Conservation (phyloP, 23 red algal species). For the Pyropia haitanensis region DNA sequence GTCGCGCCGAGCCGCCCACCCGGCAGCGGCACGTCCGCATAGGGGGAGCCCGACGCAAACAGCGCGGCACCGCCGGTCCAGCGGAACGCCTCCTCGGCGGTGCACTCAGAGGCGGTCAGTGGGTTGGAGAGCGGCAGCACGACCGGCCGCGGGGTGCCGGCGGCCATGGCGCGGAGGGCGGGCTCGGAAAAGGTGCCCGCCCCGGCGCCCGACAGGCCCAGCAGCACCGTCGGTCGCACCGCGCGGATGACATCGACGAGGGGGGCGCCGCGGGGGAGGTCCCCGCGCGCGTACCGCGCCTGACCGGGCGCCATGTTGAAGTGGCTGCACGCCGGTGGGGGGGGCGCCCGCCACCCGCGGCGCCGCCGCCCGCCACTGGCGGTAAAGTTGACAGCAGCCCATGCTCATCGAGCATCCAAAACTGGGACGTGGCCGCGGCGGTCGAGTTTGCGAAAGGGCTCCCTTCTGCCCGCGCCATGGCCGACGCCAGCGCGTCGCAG, state of each 20-base stretch:
- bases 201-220: constrained; percentile 79
- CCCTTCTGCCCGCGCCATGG: constrained; percentile 32
- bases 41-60: constrained; percentile 91
- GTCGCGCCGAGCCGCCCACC: constrained; percentile 25
- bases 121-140: constrained; percentile 96
- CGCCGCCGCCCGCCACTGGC: not conserved
- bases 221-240: constrained; percentile 71
- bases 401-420: constrained; percentile 55
- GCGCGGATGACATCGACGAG: constrained; percentile 45
- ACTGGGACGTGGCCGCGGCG: constrained; percentile 18
- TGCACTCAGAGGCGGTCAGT: constrained; percentile 71
- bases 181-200: constrained; percentile 56
- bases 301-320: not conserved
- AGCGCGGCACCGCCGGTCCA: constrained; percentile 71
- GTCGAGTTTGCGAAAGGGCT: not conserved
- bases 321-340: too few species aligned
- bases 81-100: constrained; percentile 64
- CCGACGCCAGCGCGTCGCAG: constrained; percentile 49
- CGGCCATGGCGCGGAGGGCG: constrained; percentile 66
- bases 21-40: constrained; percentile 38
- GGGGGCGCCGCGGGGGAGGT: constrained; percentile 38
- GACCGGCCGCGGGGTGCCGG: constrained; percentile 50
- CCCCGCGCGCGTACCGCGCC: constrained; percentile 16
- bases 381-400: constrained; percentile 20
- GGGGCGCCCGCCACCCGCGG: not conserved